Evolutionary conservation across 1,139 yeast species (phyloP).

Genomic region (Debaryomycetaceae sp.): DNA sequence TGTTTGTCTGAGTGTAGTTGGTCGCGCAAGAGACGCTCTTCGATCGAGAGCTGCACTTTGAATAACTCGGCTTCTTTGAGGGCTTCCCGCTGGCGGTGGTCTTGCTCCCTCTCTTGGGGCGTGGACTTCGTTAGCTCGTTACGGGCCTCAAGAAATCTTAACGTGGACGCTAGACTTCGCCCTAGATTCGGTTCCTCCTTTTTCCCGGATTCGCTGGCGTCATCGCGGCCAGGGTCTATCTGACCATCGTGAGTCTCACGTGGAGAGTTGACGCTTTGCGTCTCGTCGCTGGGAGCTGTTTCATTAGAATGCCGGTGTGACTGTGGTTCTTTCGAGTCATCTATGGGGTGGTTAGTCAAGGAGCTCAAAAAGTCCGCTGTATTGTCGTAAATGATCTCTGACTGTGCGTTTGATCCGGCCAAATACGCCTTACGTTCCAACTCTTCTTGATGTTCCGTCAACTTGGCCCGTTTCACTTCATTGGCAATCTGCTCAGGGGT

Average conservation of each 20-base stretch:
- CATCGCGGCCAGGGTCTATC: conserved; percentile 2
- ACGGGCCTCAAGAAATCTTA: conserved; percentile 49
- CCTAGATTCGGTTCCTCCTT: conserved; percentile 3
- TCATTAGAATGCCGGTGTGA: conserved; percentile 1
- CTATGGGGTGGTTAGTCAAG: conserved; percentile 16
- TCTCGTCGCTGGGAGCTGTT: conserved; percentile 2
- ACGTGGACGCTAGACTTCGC: conserved; percentile 53
- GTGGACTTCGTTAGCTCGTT: conserved; percentile 26
- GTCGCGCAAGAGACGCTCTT: conserved; percentile 36
- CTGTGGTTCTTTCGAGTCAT: neutral
- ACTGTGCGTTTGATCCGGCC: conserved; percentile 1
- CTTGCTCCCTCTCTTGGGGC: conserved; percentile 12
- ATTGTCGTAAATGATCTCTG: conserved; percentile 50
- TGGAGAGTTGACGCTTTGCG: neutral
- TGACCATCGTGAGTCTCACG: conserved; percentile 1
- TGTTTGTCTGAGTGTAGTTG: conserved; percentile 33
- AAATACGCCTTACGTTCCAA: conserved; percentile 14
- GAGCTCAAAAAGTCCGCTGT: conserved; percentile 54
- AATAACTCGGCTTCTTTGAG: conserved; percentile 30
- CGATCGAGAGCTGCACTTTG: conserved; percentile 31
- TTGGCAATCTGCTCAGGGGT: conserved; percentile 48
- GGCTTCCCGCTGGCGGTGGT: conserved; percentile 23
- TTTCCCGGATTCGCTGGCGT: conserved; percentile 1
- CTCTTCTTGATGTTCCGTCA: conserved; percentile 28
- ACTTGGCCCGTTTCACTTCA: conserved; percentile 35